Conservation (phyloP, 805 yeast genomes). For the Danielia reshetovae region DNA sequence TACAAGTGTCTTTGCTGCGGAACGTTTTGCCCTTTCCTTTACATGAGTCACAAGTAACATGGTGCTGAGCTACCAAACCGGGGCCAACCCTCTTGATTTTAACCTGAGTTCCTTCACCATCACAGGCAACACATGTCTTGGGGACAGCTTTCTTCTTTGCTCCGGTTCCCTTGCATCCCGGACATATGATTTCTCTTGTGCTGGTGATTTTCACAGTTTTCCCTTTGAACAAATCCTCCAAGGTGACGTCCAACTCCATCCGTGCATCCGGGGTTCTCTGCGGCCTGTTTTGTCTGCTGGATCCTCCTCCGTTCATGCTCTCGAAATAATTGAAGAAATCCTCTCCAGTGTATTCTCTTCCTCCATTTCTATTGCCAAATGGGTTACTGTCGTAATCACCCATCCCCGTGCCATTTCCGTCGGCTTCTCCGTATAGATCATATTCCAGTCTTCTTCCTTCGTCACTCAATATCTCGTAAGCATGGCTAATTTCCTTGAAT, state of each 20-base stretch:
- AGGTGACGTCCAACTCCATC: slow-evolving; percentile 58
- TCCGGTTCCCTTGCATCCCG: slow-evolving; percentile 73
- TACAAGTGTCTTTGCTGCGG: slow-evolving; percentile 70
- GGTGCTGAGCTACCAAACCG: slow-evolving; percentile 66
- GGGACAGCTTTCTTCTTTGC: slow-evolving; percentile 56
- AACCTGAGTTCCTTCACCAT: slow-evolving; percentile 64
- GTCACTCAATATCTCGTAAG: slow-evolving; percentile 79
- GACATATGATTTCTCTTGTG: slow-evolving; percentile 70
- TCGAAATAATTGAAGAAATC: slow-evolving; percentile 73
- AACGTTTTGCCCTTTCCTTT: slow-evolving; percentile 62
- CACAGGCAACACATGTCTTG: slow-evolving; percentile 60
- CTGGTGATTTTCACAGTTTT: slow-evolving; percentile 71
- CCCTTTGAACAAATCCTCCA: slow-evolving; percentile 78
- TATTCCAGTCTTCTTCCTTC: slow-evolving; percentile 57
- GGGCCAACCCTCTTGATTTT: slow-evolving; percentile 65
- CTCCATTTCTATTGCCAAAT: slow-evolving; percentile 33
- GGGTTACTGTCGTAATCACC: slow-evolving; percentile 31
- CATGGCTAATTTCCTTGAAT: slow-evolving; percentile 81
- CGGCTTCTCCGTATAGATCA: slow-evolving; percentile 51
- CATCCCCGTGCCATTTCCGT: slow-evolving; percentile 19
- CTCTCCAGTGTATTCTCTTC: slow-evolving; percentile 55
- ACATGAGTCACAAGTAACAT: slow-evolving; percentile 63
- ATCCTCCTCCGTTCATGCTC: slow-evolving; percentile 32
- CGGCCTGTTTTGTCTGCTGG: slow-evolving; percentile 14
- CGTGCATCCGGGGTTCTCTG: slow-evolving; percentile 62